Evolutionary conservation across 148 eudicot genomes (phyloP), one percentile per base, ranked within the genome.

Genomic region (Diospyros lotus): DNA sequence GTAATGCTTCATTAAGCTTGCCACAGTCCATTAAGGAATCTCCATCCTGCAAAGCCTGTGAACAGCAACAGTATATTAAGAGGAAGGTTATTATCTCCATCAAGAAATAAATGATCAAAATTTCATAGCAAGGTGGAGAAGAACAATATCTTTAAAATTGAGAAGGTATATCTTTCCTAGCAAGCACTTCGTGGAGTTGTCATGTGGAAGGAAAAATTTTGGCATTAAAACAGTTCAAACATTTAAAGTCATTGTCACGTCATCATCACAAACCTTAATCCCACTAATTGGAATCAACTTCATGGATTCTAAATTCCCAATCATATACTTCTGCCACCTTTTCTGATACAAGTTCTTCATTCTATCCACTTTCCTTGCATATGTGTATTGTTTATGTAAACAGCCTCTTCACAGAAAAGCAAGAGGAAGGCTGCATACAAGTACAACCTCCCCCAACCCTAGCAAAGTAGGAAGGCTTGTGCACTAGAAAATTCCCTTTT

Each of bases 1-100:
- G 91, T 64, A 91, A 77, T 71, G 98, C 98, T 63, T 88, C 95
- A 80, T 88, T 86, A 77, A 94, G 88, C 73, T 84, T 87, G 58
- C 98, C 98, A 40, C 73, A 76, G 79, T 94, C 95, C 98, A 94
- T 91, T 84, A 91, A 80, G 9, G 82, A 81, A 75, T 94, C 93
- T 18, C 98, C 98, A n/a, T 91, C 93, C 71, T 80, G 83, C 87
- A 91, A 75, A 72, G 87, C 91, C 98, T 94, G 90, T 43, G 62
- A 56, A 68, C 58, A 63, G 46, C 43, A 68, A 60, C 76, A 83
- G 65, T 73, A 54, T 69, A 78, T 66, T 66, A 60, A 78, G 74
- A 75, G 48, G 52, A 74, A 52, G 72, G 55, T 73, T 60, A 55
- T 63, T 54, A 51, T 42, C 68, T 40, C 42, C 45, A 58, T 56